phyloP scores from a whole-genome alignment of 2,329 filamentous ascomycete species.

The Colletotrichum endophyticum region DNA sequence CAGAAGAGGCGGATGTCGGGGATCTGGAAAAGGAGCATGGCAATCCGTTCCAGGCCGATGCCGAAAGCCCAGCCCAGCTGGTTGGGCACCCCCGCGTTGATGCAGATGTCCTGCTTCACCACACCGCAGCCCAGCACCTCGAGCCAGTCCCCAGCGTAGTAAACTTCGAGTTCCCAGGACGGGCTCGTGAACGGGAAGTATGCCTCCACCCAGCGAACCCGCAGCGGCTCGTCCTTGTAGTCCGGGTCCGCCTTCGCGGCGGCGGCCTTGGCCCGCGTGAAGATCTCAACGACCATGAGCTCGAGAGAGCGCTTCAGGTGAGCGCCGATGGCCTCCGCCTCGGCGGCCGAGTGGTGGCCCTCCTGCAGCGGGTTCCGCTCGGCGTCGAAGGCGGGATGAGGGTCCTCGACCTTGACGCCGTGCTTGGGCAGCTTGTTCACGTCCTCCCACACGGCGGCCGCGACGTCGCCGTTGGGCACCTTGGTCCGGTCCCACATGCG shows the following conservation, averaged over 20 bases:
- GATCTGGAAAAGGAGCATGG: conserved; percentile 96
- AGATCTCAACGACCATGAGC: conserved; percentile 87
- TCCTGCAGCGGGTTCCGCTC: conserved; percentile 84
- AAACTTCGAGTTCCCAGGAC: conserved; percentile 95
- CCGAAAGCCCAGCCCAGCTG: conserved; percentile 96
- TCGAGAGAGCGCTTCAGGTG: conserved; percentile 92
- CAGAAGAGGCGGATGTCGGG: conserved; percentile 97
- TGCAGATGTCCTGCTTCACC: conserved; percentile 81
- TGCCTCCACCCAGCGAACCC: conserved; percentile 92
- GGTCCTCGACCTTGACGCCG: conserved; percentile 79
- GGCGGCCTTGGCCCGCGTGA: conserved; percentile 76
- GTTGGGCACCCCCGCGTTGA: conserved; percentile 75
- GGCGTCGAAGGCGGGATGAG: conserved; percentile 77
- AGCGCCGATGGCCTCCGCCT: conserved; percentile 80
- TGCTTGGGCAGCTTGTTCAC: conserved; percentile 75
- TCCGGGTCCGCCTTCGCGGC: conserved; percentile 56
- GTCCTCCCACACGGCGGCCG: conserved; percentile 72
- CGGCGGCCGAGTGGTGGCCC: conserved; percentile 71
- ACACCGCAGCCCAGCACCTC: conserved; percentile 95
- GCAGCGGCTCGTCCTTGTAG: conserved; percentile 72
- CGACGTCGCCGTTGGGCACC: conserved; percentile 63
- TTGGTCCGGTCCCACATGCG: conserved; percentile 80
- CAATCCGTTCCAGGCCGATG: conserved; percentile 90
- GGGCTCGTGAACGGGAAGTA: conserved; percentile 98
- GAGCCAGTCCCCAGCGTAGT: conserved; percentile 93